A percentile compares a stretch with the other conserved stretches of the same genome.
These are phyloP conservation scores for Penicillium glabrum DNA, from an alignment of 2,329 filamentous ascomycete genomes.

Conservation along the genomic window DNA sequence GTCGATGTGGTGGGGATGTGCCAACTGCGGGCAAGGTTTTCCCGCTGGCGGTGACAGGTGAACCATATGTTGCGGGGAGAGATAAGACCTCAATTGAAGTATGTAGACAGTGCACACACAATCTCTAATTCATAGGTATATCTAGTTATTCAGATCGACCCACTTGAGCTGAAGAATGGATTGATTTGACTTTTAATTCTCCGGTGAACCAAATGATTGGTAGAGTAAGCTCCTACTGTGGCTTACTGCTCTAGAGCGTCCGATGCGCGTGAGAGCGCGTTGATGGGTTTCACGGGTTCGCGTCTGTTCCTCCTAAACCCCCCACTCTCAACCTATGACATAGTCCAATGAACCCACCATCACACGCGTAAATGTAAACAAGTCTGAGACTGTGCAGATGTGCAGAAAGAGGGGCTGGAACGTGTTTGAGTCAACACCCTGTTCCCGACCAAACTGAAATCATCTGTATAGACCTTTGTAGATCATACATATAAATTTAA, in stretches of 20 bases:
- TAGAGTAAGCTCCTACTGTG: slow-evolving; percentile 9
- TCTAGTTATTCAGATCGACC: neutral
- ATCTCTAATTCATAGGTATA: neutral
- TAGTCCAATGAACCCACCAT: neutral
- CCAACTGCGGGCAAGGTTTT: slow-evolving; percentile 13
- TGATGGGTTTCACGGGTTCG: neutral
- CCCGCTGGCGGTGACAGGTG: slow-evolving; percentile 17
- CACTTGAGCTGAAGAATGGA: neutral
- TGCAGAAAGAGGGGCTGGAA: neutral
- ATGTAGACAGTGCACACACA: too few relatives aligned
- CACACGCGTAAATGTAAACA: slow-evolving; percentile 1
- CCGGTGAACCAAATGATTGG: slow-evolving; percentile 13
- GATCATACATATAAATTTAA: neutral
- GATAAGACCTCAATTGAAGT: neutral
- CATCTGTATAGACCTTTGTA: neutral
- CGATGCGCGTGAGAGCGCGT: slow-evolving; percentile 18
- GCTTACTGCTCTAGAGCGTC: slow-evolving; percentile 18
- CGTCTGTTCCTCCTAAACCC: neutral
- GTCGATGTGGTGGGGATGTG: slow-evolving; percentile 2
- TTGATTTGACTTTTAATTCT: slow-evolving; percentile 1
- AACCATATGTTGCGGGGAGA: neutral
- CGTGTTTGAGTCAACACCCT: neutral
- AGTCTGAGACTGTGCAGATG: neutral
- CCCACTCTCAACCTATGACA: neutral
- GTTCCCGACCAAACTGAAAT: slow-evolving; percentile 1